Conservation (phyloP, 805 yeast species). For the Sugiyamaella mastotermitis region DNA sequence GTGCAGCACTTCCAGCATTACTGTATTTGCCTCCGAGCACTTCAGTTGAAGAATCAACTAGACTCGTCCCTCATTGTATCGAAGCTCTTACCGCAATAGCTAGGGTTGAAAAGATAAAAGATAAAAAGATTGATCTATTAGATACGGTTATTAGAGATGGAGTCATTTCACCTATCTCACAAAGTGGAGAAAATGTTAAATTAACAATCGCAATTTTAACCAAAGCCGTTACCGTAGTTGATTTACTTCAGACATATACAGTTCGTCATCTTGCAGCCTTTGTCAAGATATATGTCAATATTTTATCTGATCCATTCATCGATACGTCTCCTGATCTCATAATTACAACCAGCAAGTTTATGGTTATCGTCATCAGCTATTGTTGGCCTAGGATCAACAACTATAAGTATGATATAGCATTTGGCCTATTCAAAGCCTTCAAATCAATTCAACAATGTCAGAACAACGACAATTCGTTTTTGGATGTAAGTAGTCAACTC, state of each 20-base stretch:
- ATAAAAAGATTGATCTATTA: constrained; percentile 25
- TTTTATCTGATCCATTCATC: constrained; percentile 28
- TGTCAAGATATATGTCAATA: constrained; percentile 18
- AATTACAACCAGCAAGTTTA: constrained; percentile 10
- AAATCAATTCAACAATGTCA: no score
- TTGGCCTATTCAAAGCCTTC: constrained; percentile 24
- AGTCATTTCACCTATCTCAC: constrained; percentile 21
- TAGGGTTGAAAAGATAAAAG: not conserved
- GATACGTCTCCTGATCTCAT: constrained; percentile 19
- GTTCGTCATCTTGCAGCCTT: constrained; percentile 23
- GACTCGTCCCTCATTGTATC: constrained; percentile 31
- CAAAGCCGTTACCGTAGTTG: constrained; percentile 12
- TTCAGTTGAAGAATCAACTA: constrained; percentile 14
- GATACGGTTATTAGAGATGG: constrained; percentile 26
- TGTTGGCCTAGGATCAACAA: constrained; percentile 24
- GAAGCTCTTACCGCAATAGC: constrained; percentile 39
- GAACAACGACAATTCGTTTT: no score
- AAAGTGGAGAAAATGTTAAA: constrained; percentile 20
- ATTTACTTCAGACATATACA: constrained; percentile 15
- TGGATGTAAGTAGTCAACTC: no score
- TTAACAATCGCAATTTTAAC: constrained; percentile 16
- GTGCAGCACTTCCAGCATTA: constrained; percentile 23
- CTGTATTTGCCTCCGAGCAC: constrained; percentile 30
- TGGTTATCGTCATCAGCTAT: constrained; percentile 14
- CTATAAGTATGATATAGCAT: constrained; percentile 25